Evolutionary conservation across 352 stramenopile species (phyloP), one percentile per base, ranked within the genome.

Genomic region (Peronospora farinosa): DNA sequence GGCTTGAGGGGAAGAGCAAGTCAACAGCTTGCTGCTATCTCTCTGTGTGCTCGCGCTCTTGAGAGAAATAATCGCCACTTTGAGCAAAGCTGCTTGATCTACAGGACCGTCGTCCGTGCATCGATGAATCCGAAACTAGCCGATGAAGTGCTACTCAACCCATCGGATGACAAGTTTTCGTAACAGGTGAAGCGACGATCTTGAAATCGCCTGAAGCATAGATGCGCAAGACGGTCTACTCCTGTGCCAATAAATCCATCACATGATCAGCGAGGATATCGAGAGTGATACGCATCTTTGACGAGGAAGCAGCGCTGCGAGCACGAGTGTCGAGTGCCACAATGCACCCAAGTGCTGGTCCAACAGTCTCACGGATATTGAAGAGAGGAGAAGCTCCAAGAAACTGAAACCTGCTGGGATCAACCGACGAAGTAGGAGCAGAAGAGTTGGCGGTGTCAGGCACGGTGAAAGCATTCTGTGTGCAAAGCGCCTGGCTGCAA

Each of bases 131-230:
- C 8, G 54, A 60, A 15, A 39, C 49, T 40, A 23, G 45, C 64
- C 17, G 46, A 60, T 28, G 49, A 63, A 0, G 54, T 50, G 33
- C 75, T 65, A 19, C 61, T 72, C 36, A 70, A 77, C 8, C 47
- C 48, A 13, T 76, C 51, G 23, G 79, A 73, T 1, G 51, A 59
- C 9, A 28, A n/a, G 57, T 30, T 50, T 74, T 58, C n/a, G 69
- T 42, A 12, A 54, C 56, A 17, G 59, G 65, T 15, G 64, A 68
- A 33, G 60, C 58, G 37, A 86, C 86, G 28, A 80, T 68, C 39
- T 70, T 72, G 54, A 86, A 88, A 41, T 88, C 75, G 13, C 78
- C 71, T 0, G 73, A 81, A 9, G 61, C 54, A 43, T 77, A 88
- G 16, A 88, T 63, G 9, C 71, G 68, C 57, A 86, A 51, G 16